Base-by-base conservation (phyloP, 371 early-diverging fungal species). In the Mucor mucedo region DNA sequence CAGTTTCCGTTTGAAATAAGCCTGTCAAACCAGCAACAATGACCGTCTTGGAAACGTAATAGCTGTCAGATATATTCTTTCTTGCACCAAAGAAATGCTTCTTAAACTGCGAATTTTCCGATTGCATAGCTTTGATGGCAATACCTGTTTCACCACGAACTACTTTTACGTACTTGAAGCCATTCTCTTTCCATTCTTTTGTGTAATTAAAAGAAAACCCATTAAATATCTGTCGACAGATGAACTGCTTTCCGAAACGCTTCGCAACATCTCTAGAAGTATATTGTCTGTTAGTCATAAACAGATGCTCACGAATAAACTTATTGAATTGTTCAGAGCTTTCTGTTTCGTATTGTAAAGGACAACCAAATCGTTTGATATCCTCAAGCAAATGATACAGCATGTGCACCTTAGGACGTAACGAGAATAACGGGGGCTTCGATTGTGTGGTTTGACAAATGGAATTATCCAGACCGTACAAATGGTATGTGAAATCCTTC, bases 311-410 rank as follows among this genome's bases (percentile, higher is more conserved):
- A 21, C 48, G 27, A 21, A 47, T 47, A 28, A 47, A 47, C 48
- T 47, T 47, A 14, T 47, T 47, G 9, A 47, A 47, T 27, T 47
- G 48, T 47, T 47, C 48, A 9, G 27, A 2, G 27, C 28, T n/a
- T 47, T 47, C 48, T 5, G 48, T 47, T 27, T 47, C 48, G 27
- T 47, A 47, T 4, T 47, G 48, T 39, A n/a, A n/a, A n/a, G n/a
- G n/a, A n/a, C n/a, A n/a, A n/a, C n/a, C n/a, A n/a, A n/a, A n/a
- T n/a, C n/a, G n/a, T n/a, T n/a, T n/a, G n/a, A n/a, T n/a, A n/a
- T n/a, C n/a, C n/a, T n/a, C n/a, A n/a, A n/a, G n/a, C n/a, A n/a
- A n/a, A n/a, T n/a, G n/a, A n/a, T n/a, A n/a, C n/a, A n/a, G n/a
- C n/a, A n/a, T n/a, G n/a, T n/a, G n/a, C n/a, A n/a, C n/a, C n/a